phyloP scores from a whole-genome alignment of 257 asterid genomes.

The Thymus quinquecostatus region DNA sequence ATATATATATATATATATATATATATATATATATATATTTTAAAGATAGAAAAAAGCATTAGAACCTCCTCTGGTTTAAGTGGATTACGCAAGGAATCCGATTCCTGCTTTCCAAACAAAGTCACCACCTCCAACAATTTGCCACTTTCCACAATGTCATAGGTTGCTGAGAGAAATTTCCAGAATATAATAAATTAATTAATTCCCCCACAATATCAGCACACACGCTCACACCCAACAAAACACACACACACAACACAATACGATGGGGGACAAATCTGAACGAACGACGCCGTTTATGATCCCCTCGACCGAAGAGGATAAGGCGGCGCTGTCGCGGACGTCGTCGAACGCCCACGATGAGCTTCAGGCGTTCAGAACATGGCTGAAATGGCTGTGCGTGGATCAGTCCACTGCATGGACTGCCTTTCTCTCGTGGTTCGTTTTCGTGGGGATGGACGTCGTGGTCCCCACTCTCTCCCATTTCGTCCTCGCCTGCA shows the following conservation, averaged over 20 bases:
- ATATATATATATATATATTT: no score
- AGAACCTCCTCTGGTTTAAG: not conserved
- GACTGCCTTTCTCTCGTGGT: conserved; percentile 72
- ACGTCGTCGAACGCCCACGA: conserved; percentile 65
- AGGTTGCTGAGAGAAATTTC: conserved; percentile 7
- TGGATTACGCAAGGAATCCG: conserved; percentile 27
- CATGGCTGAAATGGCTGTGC: conserved; percentile 88
- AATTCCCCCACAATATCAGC: no score
- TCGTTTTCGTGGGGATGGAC: conserved; percentile 53
- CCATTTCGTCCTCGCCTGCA: conserved; percentile 72
- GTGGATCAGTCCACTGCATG: conserved; percentile 76
- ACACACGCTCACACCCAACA: no score
- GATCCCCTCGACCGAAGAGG: not conserved
- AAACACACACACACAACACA: not conserved
- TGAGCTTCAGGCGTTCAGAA: conserved; percentile 62
- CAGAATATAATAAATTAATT: not conserved
- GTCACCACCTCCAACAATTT: not conserved
- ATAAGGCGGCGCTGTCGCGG: conserved; percentile 38
- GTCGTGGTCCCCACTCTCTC: conserved; percentile 77
- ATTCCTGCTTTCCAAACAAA: not conserved
- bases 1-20: no score
- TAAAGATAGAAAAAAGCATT: no score
- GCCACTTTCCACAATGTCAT: conserved; percentile 32
- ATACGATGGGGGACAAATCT: not conserved
- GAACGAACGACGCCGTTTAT: conserved; percentile 8